phyloP scores from a whole-genome alignment of 1,139 yeast genomes.

The Suhomyces bribrorum region DNA sequence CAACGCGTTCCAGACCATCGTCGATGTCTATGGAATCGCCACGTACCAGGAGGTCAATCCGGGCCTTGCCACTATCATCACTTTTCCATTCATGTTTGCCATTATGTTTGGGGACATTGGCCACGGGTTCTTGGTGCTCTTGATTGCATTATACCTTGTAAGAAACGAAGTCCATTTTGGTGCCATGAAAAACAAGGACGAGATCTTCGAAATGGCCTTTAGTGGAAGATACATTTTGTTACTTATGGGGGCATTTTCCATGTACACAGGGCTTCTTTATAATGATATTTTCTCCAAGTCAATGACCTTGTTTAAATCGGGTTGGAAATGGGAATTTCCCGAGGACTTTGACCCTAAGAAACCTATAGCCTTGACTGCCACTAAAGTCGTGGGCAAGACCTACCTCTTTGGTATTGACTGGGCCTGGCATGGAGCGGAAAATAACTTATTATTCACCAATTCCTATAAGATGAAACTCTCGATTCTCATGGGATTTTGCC shows the following conservation, averaged over 20 bases:
- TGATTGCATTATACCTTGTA: constrained; percentile 73
- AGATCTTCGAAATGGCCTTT: constrained; percentile 95
- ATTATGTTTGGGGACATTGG: constrained; percentile 99
- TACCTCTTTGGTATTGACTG: constrained; percentile 89
- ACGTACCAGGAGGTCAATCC: constrained; percentile 96
- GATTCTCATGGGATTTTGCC: constrained; percentile 89
- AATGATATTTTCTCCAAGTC: constrained; percentile 92
- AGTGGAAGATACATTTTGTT: constrained; percentile 86
- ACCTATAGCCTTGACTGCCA: constrained; percentile 55
- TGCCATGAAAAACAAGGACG: constrained; percentile 74
- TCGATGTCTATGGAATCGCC: constrained; percentile 94
- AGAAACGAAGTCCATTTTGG: constrained; percentile 66
- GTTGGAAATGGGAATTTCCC: constrained; percentile 85
- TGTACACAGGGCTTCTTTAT: constrained; percentile 90
- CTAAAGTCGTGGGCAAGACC: constrained; percentile 52
- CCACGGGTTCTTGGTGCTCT: constrained; percentile 79
- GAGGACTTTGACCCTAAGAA: constrained; percentile 63
- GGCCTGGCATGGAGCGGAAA: constrained; percentile 97
- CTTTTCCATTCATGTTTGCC: constrained; percentile 98
- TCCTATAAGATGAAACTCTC: constrained; percentile 97
- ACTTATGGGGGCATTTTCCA: constrained; percentile 89
- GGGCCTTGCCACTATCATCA: constrained; percentile 89
- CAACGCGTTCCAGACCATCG: constrained; percentile 84
- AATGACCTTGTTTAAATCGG: constrained; percentile 80
- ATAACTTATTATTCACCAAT: constrained; percentile 83